Evolutionary conservation across 495 filamentous ascomycete species (phyloP).

Genomic region (Penicillium coffeae): DNA sequence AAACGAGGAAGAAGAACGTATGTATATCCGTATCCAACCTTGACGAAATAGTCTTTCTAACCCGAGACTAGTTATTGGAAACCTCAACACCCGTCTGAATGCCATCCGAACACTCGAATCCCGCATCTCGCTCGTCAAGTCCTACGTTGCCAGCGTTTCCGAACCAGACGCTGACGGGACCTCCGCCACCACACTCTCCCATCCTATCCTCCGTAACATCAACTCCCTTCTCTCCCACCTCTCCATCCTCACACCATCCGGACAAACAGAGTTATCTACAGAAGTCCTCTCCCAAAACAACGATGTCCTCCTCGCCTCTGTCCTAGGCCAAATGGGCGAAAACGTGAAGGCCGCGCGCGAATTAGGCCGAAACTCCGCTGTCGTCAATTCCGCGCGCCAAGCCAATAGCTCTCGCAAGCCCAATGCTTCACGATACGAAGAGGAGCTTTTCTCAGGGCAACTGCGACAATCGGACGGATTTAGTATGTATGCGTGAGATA

Average conservation of each 20-base stretch:
- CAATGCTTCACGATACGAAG: slow-evolving; percentile 22
- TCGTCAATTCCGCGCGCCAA: slow-evolving; percentile 53
- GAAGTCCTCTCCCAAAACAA: slow-evolving; percentile 68
- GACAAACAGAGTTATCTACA: slow-evolving; percentile 55
- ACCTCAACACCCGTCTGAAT: slow-evolving; percentile 81
- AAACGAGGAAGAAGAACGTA: slow-evolving; percentile 73
- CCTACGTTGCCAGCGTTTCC: slow-evolving; percentile 72
- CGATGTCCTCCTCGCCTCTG: slow-evolving; percentile 69
- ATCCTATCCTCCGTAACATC: slow-evolving; percentile 56
- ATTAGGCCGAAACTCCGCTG: slow-evolving; percentile 65
- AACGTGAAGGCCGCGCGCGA: slow-evolving; percentile 64
- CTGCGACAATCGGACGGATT: not conserved
- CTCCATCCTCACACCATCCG: slow-evolving; percentile 47
- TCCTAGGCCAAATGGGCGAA: slow-evolving; percentile 66
- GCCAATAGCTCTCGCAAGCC: slow-evolving; percentile 23
- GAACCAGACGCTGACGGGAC: slow-evolving; percentile 35
- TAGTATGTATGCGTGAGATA: slow-evolving; percentile 2
- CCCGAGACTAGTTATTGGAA: slow-evolving; percentile 51
- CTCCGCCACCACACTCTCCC: slow-evolving; percentile 25
- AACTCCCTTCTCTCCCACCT: slow-evolving; percentile 52
- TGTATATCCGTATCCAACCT: slow-evolving; percentile 9
- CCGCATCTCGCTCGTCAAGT: slow-evolving; percentile 74
- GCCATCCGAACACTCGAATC: slow-evolving; percentile 87
- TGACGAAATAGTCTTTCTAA: not conserved
- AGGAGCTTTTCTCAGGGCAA: slow-evolving; percentile 19